Evolutionary conservation across 2,329 filamentous ascomycete genomes (phyloP), one percentile per base, ranked within the genome.

Genomic region (Zopfia rhizophila): DNA sequence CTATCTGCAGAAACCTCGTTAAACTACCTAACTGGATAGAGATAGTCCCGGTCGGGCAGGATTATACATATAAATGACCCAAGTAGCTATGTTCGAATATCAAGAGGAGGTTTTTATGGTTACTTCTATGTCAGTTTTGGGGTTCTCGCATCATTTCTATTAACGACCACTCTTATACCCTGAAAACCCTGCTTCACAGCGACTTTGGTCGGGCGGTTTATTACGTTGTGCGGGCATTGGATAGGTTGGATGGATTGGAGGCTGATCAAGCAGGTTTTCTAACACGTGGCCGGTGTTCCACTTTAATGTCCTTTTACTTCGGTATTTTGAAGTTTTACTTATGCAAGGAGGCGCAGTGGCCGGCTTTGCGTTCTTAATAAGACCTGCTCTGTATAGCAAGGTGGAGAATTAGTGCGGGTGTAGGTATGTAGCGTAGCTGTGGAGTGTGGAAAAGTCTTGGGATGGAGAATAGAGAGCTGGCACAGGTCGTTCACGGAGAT

Each of bases 111-210:
- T 46, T 45, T 55, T 56, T 57, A 54, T 55, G 55, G 18, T 16
- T 59, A 54, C 53, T 54, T 58, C 53, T 50, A 51, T 45, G 25
- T 38, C 38, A 23, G 17, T 40, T 41, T 30, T 41, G 35, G 24
- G 22, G 51, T 39, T 45, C 22, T 33, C 35, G 50, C 45, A 57
- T 49, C 38, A 55, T 54, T 56, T 55, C 47, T 48, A 53, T 48
- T 46, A 51, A 51, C 50, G 48, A 8, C 24, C n/a, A 55, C 56
- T 56, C 45, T 60, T 63, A 63, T 63, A 63, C 48, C 48, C 58
- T 52, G 50, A 38, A 53, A 60, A 52, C 46, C 50, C 29, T 46
- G 45, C 29, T 45, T 43, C 22, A 45, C 36, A 24, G 50, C 40
- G 27, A 38, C 28, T 21, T 46, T 41, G 31, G 45, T 33, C 38